Base-by-base conservation (phyloP, 1,284 basidiomycete species). In the Termitomyces sp. region DNA sequence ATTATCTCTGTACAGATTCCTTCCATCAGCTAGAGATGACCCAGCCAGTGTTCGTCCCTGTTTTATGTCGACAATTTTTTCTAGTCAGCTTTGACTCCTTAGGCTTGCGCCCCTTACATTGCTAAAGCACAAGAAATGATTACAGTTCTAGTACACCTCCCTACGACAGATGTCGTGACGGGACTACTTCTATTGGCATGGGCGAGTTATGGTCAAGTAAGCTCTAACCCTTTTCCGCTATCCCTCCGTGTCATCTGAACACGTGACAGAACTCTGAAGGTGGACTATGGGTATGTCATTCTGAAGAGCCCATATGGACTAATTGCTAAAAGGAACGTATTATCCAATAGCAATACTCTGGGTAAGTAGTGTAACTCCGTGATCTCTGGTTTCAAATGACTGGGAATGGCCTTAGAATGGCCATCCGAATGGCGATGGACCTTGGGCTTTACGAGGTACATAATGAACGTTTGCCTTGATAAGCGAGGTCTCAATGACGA, bases 351-450 rank as follows among this genome's bases (percentile, higher is more conserved):
- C 52, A 59, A 57, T 59, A 59, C 40, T 59, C 58, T 36, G 58
- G 58, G 58, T 58, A 24, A 41, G 51, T 49, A n/a, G 17, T 17
- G 30, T 31, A 47, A 30, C n/a, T 40, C 45, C n/a, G n/a, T 42
- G 13, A 46, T 1, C 40, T 36, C 24, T 34, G 21, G 26, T 39
- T n/a, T 33, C 24, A 50, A 36, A 51, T 38, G 31, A 41, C 42
- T 54, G 28, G 50, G 36, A 28, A 28, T 2, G 15, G 1, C 30
- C 45, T 28, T n/a, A 58, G 58, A 40, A 59, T 59, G 58, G 58
- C 58, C 17, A 59, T 59, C 21, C 58, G 55, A 38, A 59, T 59
- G 58, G 58, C 58, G 30, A 50, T 59, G 42, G 58, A 59, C 34
- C 48, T 59, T 15, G 58, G 58, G 7, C 46, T 59, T 24, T 55